These are phyloP conservation scores for Alternaria tenuissima DNA, from an alignment of 2,329 filamentous ascomycete species.

Conservation along the genomic window DNA sequence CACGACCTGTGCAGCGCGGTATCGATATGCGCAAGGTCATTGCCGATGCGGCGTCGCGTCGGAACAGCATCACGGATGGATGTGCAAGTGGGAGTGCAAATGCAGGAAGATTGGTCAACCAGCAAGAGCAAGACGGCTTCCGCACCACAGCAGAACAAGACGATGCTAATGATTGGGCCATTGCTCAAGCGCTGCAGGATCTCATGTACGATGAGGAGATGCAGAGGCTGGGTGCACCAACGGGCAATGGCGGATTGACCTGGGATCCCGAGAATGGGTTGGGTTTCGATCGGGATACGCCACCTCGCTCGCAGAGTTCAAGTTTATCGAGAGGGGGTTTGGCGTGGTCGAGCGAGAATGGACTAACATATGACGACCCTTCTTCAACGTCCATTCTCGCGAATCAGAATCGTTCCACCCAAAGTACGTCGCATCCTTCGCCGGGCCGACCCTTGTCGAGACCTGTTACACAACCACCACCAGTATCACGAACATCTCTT, in stretches of 20 bases:
- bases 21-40: conserved; percentile 77
- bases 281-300: conserved; percentile 55
- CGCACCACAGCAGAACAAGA: conserved; percentile 86
- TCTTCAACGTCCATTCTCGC: not conserved
- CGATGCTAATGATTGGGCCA: conserved; percentile 85
- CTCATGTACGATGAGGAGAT: conserved; percentile 81
- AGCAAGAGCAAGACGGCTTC: conserved; percentile 75
- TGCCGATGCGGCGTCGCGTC: conserved; percentile 71
- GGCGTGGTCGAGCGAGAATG: conserved; percentile 37
- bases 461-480: conserved; percentile 35
- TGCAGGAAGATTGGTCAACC: conserved; percentile 70
- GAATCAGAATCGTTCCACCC: conserved; percentile 15
- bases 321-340: conserved; percentile 4
- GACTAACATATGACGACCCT: not conserved
- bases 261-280: conserved; percentile 50
- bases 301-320: conserved; percentile 24
- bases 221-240: conserved; percentile 51
- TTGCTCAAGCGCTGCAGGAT: conserved; percentile 85
- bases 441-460: conserved; percentile 46
- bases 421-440: conserved; percentile 25
- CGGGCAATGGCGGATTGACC: conserved; percentile 44
- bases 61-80: conserved; percentile 72
- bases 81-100: conserved; percentile 77
- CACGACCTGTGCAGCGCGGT: conserved; percentile 60
- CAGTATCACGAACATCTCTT: not conserved